Evolutionary conservation across 441 rosid species (phyloP).

Genomic region (Bocquillonia castaneifolia): DNA sequence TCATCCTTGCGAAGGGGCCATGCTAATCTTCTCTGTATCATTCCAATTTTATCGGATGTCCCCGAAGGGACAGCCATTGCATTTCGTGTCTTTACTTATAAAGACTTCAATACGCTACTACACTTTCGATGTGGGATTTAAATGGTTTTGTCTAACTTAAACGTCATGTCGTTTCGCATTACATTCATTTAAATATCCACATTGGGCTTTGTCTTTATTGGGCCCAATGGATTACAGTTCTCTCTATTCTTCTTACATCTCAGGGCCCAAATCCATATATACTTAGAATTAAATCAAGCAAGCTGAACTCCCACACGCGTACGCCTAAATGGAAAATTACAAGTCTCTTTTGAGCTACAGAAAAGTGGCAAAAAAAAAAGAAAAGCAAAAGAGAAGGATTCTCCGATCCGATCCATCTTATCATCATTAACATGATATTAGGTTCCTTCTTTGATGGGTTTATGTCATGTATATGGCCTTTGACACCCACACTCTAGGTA

Average conservation of each 20-base stretch:
- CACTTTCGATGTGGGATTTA: not conserved
- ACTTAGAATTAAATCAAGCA: no score
- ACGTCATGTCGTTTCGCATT: not conserved
- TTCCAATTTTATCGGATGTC: conserved; percentile 65
- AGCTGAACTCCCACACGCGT: no score
- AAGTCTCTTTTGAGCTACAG: no score
- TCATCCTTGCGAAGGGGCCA: conserved; percentile 71
- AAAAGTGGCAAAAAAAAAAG: no score
- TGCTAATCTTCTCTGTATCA: conserved; percentile 66
- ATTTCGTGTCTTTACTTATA: no score
- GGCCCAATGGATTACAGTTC: not conserved
- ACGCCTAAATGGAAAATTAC: no score
- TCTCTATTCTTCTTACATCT: no score
- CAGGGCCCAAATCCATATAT: no score
- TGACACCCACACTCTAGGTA: conserved; percentile 29
- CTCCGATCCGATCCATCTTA: no score
- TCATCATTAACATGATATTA: not conserved
- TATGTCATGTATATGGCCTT: conserved; percentile 14
- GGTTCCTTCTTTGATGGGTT: conserved; percentile 14
- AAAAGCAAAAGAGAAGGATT: no score
- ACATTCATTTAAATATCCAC: not conserved
- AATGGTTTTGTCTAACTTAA: no score
- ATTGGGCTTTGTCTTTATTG: not conserved
- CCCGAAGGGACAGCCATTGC: not conserved
- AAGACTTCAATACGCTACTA: not conserved